phyloP scores from a whole-genome alignment of 2,329 filamentous ascomycete genomes.

The Botrytis byssoidea region DNA sequence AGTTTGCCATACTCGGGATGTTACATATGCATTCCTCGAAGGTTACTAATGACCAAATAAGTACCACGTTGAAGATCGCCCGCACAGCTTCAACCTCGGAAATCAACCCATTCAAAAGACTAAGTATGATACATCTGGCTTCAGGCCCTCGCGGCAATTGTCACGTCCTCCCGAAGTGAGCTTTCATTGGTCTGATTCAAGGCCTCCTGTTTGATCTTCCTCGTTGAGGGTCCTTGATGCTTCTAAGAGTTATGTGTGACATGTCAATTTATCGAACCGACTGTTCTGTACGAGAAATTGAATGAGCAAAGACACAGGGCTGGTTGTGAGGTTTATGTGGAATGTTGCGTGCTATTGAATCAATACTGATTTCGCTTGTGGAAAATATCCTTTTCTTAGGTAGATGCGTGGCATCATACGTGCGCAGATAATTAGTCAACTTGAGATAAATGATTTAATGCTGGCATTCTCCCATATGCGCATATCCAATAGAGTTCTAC shows the following conservation, averaged over 20 bases:
- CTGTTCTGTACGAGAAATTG: too few relatives aligned
- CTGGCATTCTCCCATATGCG: background rate
- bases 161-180: too few relatives aligned
- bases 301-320: too few relatives aligned
- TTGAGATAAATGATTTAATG: too few relatives aligned
- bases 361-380: background rate
- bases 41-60: background rate
- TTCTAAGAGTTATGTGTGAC: background rate
- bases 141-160: too few relatives aligned
- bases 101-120: rapidly evolving
- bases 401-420: background rate
- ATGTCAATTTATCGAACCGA: background rate
- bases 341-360: background rate
- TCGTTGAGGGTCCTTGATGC: background rate
- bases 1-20: background rate
- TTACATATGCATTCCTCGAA: background rate
- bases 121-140: background rate
- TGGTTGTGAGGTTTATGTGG: background rate
- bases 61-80: background rate
- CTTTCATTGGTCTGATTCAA: background rate
- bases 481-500: background rate
- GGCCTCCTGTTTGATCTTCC: too few relatives aligned
- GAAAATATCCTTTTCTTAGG: background rate
- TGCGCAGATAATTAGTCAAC: background rate
- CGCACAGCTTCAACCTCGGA: background rate